Conservation (phyloP, 306 rosid genomes). For the Gleditsia sinensis region DNA sequence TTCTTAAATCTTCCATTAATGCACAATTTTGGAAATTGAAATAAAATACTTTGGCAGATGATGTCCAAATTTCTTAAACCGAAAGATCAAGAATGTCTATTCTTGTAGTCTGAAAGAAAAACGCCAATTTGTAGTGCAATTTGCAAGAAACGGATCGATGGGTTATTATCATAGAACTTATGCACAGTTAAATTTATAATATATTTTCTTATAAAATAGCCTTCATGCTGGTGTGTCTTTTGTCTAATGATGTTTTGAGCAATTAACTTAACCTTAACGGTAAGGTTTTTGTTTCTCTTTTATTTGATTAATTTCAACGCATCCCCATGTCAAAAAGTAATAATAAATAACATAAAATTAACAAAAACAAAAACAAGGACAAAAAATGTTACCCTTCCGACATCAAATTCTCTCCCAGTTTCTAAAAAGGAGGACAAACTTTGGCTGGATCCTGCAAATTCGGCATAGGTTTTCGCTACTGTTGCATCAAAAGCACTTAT, state of each 20-base stretch:
- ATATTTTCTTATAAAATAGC: too few species aligned
- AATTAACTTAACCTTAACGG: not conserved
- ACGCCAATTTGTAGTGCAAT: not conserved
- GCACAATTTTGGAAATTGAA: not conserved
- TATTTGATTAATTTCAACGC: not conserved
- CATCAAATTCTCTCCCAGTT: not conserved
- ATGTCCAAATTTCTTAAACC: not conserved
- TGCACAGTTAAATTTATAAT: too few species aligned
- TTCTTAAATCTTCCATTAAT: too few species aligned
- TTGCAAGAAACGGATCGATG: not conserved
- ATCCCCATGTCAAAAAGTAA: not conserved
- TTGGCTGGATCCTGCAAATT: not conserved
- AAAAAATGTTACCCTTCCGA: not conserved
- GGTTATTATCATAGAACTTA: too few species aligned
- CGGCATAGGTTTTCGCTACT: not conserved
- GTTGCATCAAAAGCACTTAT: constrained; percentile 13
- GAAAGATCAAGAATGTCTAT: not conserved
- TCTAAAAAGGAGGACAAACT: not conserved
- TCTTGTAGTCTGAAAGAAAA: not conserved
- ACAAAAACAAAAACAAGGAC: not conserved
- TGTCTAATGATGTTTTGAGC: not conserved
- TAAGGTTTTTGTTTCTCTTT: not conserved
- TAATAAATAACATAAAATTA: not conserved
- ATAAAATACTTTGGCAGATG: not conserved
- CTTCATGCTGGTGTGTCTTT: too few species aligned